A percentile compares a stretch with the other conserved stretches of the same genome.
Conservation (phyloP, 306 rosid species). For the Rubus idaeus region DNA sequence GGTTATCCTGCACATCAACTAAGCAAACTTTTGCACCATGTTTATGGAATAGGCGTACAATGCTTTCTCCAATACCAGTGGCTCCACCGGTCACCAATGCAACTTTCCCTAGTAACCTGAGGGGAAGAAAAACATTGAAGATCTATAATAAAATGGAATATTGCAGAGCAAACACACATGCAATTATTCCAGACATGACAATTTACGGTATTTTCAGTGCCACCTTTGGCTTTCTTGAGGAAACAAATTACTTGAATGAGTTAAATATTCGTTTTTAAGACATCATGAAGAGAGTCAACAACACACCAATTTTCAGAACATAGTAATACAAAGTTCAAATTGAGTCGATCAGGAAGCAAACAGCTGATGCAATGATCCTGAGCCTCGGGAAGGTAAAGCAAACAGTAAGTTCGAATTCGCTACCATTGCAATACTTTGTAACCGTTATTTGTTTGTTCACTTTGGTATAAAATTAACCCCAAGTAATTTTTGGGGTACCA, state of each 20-base stretch:
- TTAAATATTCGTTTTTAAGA: not conserved
- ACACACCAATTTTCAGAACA: not conserved
- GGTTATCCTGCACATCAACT: constrained; percentile 71
- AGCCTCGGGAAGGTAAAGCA: not conserved
- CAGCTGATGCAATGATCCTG: not conserved
- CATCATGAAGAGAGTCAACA: not conserved
- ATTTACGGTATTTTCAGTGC: constrained; percentile 24
- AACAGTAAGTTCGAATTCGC: not conserved
- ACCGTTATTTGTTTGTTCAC: not conserved
- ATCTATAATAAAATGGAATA: not conserved
- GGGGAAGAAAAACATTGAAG: not conserved
- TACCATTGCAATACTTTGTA: not conserved
- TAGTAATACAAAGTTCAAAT: not conserved
- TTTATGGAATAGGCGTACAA: constrained; percentile 55
- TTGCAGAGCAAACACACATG: not conserved
- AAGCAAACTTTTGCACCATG: constrained; percentile 87
- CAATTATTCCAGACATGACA: constrained; percentile 18
- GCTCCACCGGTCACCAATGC: constrained; percentile 94
- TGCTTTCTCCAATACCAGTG: constrained; percentile 83
- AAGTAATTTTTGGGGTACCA: not conserved
- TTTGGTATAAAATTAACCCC: not conserved
- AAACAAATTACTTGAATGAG: not conserved
- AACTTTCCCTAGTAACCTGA: constrained; percentile 76
- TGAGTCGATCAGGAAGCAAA: not conserved
- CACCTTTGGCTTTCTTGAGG: not conserved